phyloP scores from a whole-genome alignment of 2,329 filamentous ascomycete species.

The Colletotrichum tabaci region DNA sequence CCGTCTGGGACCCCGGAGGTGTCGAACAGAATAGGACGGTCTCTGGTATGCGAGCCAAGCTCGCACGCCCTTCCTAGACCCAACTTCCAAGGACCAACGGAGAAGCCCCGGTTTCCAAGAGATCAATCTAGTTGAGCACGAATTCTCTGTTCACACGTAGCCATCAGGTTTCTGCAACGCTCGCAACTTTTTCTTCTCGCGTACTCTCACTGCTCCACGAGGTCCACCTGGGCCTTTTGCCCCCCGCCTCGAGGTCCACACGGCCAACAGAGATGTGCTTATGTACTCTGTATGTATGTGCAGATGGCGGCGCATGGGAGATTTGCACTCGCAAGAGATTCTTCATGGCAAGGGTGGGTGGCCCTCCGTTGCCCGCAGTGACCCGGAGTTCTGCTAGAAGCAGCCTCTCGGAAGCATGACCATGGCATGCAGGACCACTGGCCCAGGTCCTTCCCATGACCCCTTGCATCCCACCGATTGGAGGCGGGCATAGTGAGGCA shows the following conservation, averaged over 20 bases:
- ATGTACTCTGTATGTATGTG: no score
- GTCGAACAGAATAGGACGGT: not conserved
- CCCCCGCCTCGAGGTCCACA: slow-evolving; percentile 29
- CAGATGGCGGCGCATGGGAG: slow-evolving; percentile 12
- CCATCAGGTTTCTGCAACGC: slow-evolving; percentile 13
- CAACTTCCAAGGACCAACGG: not conserved
- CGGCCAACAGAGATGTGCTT: not conserved
- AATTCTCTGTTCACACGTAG: no score
- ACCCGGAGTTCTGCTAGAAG: slow-evolving; percentile 19
- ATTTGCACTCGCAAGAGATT: slow-evolving; percentile 25
- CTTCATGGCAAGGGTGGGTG: slow-evolving; percentile 15
- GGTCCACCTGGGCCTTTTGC: slow-evolving; percentile 30
- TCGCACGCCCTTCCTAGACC: no score
- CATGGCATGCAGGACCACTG: not conserved
- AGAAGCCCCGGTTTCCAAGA: slow-evolving; percentile 12
- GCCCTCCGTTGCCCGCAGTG: not conserved
- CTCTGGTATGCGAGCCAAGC: slow-evolving; percentile 22
- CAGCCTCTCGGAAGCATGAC: not conserved
- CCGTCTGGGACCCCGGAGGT: not conserved
- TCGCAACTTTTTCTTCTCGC: slow-evolving; percentile 7
- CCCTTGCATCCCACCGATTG: not conserved
- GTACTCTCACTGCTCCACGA: slow-evolving; percentile 15
- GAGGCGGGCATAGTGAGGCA: not conserved
- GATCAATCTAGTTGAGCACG: no score
- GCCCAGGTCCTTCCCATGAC: not conserved